Evolutionary conservation across 179 eudicot genomes (phyloP).

Genomic region (Spinacia oleracea): DNA sequence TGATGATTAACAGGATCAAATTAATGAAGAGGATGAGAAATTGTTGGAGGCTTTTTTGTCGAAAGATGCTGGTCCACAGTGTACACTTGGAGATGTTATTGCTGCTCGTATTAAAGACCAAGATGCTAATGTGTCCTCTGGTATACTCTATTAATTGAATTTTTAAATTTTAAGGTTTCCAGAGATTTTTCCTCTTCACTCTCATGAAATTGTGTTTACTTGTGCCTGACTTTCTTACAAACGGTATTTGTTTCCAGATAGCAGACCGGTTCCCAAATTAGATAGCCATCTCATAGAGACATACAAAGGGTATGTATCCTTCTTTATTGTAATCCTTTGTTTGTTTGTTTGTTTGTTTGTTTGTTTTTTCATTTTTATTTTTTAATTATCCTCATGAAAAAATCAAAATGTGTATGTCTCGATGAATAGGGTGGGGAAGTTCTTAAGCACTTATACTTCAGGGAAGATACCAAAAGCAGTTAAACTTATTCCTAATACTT

Average conservation of each 20-base stretch:
- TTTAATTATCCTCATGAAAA: neutral
- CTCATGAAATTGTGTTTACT: neutral
- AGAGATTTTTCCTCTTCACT: neutral
- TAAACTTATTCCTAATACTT: constrained; percentile 64
- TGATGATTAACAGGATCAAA: constrained; percentile 41
- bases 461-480: constrained; percentile 89
- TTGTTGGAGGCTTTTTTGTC: constrained; percentile 75
- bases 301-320: constrained; percentile 65
- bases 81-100: constrained; percentile 77
- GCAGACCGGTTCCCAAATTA: constrained; percentile 53
- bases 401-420: neutral
- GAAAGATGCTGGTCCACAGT: constrained; percentile 57
- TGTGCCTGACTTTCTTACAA: neutral
- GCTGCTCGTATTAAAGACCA: constrained; percentile 64
- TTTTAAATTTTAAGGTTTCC: neutral
- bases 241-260: no score
- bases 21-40: constrained; percentile 78
- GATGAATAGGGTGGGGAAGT: constrained; percentile 69
- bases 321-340: neutral
- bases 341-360: no score
- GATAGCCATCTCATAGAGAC: constrained; percentile 64
- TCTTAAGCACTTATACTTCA: constrained; percentile 64
- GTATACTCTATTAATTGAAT: constrained; percentile 28
- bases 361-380: neutral
- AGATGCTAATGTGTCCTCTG: constrained; percentile 65